Conservation (phyloP, 2,329 filamentous ascomycete genomes). For the Penicillium oxalicum region DNA sequence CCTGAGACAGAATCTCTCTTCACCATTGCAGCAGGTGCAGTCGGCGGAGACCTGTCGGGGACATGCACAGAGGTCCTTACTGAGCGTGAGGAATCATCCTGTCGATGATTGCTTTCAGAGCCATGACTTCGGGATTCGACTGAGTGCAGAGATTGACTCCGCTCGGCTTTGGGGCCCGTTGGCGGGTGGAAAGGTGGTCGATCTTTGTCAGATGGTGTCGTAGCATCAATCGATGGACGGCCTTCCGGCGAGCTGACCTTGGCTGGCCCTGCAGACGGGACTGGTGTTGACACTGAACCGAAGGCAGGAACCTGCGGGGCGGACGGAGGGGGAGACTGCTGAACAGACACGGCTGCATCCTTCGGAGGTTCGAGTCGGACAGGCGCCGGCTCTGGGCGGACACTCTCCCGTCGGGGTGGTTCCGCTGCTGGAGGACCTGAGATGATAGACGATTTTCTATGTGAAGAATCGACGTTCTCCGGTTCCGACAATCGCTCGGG, state of each 20-base stretch:
- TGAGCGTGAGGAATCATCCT: conserved; percentile 22
- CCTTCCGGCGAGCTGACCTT: conserved; percentile 17
- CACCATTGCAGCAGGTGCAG: conserved; percentile 33
- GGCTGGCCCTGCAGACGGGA: conserved; percentile 17
- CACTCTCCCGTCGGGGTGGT: conserved; percentile 25
- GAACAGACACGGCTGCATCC: conserved; percentile 21
- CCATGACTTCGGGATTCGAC: conserved; percentile 21
- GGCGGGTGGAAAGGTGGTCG: conserved; percentile 33
- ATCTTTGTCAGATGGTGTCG: conserved; percentile 20
- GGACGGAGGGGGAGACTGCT: conserved; percentile 31
- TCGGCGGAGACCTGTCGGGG: conserved; percentile 31
- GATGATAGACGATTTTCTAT: conserved; percentile 21
- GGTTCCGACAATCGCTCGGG: conserved; percentile 23
- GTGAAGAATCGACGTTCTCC: conserved; percentile 16
- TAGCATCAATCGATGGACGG: conserved; percentile 3
- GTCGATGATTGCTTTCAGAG: conserved; percentile 19
- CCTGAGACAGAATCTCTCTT: conserved; percentile 19
- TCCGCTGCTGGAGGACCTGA: conserved; percentile 18
- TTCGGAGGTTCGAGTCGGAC: conserved; percentile 25
- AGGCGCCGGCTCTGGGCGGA: conserved; percentile 22
- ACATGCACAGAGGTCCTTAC: conserved; percentile 20
- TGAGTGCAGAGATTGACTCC: conserved; percentile 22
- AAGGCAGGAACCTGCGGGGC: conserved; percentile 41
- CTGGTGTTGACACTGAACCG: conserved; percentile 32
- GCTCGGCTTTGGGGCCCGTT: conserved; percentile 41